Conservation (phyloP, 31 red algal species). For the Odonthalia washingtoniensis region DNA sequence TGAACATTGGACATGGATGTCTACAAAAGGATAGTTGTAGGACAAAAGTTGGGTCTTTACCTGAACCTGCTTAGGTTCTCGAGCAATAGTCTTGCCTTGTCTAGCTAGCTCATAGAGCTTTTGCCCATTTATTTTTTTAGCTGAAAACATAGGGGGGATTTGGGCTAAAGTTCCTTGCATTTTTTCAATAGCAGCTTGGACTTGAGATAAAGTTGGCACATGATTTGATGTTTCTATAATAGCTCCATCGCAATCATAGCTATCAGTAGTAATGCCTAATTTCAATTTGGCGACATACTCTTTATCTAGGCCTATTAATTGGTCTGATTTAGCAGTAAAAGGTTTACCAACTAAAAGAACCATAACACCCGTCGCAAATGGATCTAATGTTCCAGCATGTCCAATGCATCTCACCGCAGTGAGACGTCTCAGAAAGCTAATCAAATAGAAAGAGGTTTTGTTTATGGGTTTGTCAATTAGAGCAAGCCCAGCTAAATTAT, state of each 20-base stretch:
- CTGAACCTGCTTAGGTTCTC: slow-evolving; percentile 2
- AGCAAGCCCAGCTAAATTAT: slow-evolving; percentile 13
- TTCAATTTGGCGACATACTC: slow-evolving; percentile 22
- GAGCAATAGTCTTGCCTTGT: slow-evolving; percentile 1
- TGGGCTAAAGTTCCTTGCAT: slow-evolving; percentile 30
- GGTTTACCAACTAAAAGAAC: slow-evolving; percentile 25
- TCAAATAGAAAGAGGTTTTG: not conserved
- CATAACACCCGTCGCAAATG: slow-evolving; percentile 61
- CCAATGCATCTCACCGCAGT: slow-evolving; percentile 35
- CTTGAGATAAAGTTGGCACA: not conserved
- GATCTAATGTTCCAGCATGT: slow-evolving; percentile 64
- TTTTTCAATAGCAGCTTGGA: not conserved
- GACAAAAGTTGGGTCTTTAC: not conserved
- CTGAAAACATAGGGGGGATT: slow-evolving; percentile 36
- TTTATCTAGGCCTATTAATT: slow-evolving; percentile 18
- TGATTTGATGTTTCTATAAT: not conserved
- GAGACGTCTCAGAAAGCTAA: slow-evolving; percentile 5
- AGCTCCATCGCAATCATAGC: slow-evolving; percentile 27
- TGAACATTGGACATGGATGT: slow-evolving; percentile 32
- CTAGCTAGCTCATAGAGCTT: slow-evolving; percentile 32
- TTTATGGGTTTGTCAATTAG: slow-evolving; percentile 7
- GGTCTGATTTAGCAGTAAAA: not conserved
- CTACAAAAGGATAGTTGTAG: slow-evolving; percentile 6
- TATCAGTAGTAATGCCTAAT: slow-evolving; percentile 18
- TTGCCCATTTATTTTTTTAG: slow-evolving; percentile 41